A percentile compares a stretch with the other conserved stretches of the same genome.
phyloP scores from a whole-genome alignment of 208 protist genomes.

The Entamoeba nuttalli region DNA sequence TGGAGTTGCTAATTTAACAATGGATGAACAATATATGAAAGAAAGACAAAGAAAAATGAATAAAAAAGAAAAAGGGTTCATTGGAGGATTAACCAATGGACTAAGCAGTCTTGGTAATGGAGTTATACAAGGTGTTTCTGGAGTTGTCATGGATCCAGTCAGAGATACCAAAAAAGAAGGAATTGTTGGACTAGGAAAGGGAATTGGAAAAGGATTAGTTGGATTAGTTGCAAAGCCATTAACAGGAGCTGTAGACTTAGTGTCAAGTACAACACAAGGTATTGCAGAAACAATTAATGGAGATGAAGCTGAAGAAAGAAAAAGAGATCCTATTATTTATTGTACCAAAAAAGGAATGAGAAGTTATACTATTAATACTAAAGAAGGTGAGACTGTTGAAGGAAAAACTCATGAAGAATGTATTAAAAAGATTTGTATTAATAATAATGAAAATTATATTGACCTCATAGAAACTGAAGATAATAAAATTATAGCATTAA shows the following conservation, averaged over 20 bases:
- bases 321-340: background rate
- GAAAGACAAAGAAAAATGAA: background rate
- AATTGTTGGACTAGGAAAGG: background rate
- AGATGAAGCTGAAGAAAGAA: background rate
- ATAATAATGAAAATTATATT: background rate
- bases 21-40: background rate
- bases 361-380: background rate
- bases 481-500: background rate
- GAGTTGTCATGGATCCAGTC: background rate
- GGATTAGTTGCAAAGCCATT: background rate
- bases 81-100: background rate
- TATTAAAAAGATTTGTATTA: background rate
- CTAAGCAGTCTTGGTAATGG: background rate
- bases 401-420: background rate
- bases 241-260: background rate
- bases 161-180: background rate
- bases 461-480: background rate
- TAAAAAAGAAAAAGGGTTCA: background rate
- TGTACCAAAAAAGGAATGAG: background rate
- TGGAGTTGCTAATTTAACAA: background rate
- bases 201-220: background rate
- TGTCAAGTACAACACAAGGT: background rate
- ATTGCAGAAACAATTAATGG: background rate
- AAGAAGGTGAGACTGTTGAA: background rate
- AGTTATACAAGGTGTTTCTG: background rate